Conservation (phyloP, 768 basidiomycete genomes). For the Xerocomellus chrysenteron region DNA sequence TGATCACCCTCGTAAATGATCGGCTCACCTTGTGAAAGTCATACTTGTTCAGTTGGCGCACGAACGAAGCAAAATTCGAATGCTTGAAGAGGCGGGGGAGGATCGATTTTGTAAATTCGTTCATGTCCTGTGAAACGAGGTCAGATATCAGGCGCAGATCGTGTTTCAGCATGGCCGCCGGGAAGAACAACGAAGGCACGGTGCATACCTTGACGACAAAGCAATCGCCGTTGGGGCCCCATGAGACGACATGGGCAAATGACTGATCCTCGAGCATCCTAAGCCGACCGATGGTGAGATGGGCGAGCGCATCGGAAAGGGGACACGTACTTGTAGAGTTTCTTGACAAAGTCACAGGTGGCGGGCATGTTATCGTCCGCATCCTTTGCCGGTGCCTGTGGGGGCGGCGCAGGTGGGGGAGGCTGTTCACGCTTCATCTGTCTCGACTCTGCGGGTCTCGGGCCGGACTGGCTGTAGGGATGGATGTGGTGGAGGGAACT, state of each 20-base stretch:
- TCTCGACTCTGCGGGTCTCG: conserved; percentile 23
- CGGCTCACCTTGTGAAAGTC: conserved; percentile 84
- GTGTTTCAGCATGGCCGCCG: neutral
- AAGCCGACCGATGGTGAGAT: conserved; percentile 8
- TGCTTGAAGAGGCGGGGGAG: conserved; percentile 94
- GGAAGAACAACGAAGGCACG: neutral
- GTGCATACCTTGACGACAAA: conserved; percentile 79
- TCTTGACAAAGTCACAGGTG: conserved; percentile 94
- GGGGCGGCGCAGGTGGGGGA: conserved; percentile 19
- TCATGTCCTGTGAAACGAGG: conserved; percentile 67
- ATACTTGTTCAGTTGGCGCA: conserved; percentile 93
- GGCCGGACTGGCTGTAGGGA: conserved; percentile 22
- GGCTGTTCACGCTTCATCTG: conserved; percentile 33
- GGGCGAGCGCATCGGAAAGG: neutral
- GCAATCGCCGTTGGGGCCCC: conserved; percentile 82
- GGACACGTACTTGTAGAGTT: conserved; percentile 76
- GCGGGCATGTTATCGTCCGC: conserved; percentile 76
- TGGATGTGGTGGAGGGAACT: conserved; percentile 17
- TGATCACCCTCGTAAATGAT: conserved; percentile 2
- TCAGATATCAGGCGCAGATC: conserved; percentile 10
- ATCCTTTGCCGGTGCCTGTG: conserved; percentile 32
- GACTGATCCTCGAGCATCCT: conserved; percentile 88
- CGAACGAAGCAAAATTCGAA: conserved; percentile 90
- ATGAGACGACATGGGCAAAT: conserved; percentile 72
- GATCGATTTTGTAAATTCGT: conserved; percentile 90